Conservation (phyloP, 805 yeast genomes). For the Monosporozyma aquatica region DNA sequence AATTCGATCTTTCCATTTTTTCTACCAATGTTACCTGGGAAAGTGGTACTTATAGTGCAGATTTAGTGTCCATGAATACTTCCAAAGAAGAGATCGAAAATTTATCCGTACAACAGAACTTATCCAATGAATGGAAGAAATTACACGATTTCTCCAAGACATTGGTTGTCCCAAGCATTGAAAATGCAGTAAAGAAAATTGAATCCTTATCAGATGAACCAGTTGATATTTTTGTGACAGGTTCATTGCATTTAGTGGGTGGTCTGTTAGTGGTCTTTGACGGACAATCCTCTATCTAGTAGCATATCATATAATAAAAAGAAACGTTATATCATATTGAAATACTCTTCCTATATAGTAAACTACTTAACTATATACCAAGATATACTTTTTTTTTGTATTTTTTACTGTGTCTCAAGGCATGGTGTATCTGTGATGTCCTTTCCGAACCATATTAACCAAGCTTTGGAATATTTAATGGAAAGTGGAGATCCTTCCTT, state of each 20-base stretch:
- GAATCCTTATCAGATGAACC: constrained; percentile 20
- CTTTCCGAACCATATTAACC: constrained; percentile 59
- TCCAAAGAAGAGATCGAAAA: constrained; percentile 70
- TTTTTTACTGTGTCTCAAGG: too few species aligned
- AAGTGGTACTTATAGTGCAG: constrained; percentile 67
- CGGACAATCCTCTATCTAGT: neutral
- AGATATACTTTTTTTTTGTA: too few species aligned
- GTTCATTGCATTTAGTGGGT: constrained; percentile 90
- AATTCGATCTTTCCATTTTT: constrained; percentile 72
- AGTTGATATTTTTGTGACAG: constrained; percentile 80
- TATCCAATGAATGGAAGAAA: constrained; percentile 61
- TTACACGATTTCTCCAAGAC: constrained; percentile 35
- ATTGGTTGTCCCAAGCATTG: constrained; percentile 64
- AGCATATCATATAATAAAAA: neutral
- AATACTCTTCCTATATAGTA: too few species aligned
- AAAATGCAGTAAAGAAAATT: constrained; percentile 53
- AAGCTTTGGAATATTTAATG: constrained; percentile 40
- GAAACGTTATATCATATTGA: neutral
- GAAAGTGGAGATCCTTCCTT: constrained; percentile 30
- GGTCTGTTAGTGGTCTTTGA: constrained; percentile 85
- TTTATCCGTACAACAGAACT: constrained; percentile 68
- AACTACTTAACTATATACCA: too few species aligned
- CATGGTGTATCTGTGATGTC: constrained; percentile 54
- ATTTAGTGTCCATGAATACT: constrained; percentile 77
- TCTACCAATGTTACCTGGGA: constrained; percentile 91